Percentiles rank a stretch among this genome's conserved stretches.
These are phyloP conservation scores for Ophiostoma perfectum DNA, from an alignment of 2,329 filamentous ascomycete species.

Conservation along the genomic window DNA sequence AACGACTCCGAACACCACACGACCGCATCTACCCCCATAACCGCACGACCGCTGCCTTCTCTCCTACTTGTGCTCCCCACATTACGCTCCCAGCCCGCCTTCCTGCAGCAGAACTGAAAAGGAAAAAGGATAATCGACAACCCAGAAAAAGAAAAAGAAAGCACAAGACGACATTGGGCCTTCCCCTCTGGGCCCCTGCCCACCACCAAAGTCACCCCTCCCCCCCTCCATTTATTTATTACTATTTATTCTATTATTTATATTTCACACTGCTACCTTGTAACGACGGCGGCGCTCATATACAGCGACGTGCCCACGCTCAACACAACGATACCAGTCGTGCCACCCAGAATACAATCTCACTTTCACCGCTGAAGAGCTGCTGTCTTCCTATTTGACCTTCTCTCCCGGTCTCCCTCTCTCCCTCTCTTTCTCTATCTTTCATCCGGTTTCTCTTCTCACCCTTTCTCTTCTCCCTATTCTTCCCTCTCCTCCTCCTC, in stretches of 20 bases:
- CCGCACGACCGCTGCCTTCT: background rate
- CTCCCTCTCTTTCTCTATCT: background rate
- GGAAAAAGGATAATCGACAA: constrained; percentile 5
- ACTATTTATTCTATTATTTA: background rate
- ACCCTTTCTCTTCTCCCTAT: background rate
- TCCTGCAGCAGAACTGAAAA: constrained; percentile 7
- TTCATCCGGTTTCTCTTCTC: background rate
- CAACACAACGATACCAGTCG: constrained; percentile 7
- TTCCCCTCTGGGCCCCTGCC: constrained; percentile 9
- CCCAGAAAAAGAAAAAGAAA: background rate
- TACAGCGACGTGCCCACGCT: constrained; percentile 8
- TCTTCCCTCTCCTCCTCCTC: background rate
- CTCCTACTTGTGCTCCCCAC: background rate
- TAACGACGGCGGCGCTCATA: background rate
- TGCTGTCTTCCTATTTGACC: constrained; percentile 9
- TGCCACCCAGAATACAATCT: background rate
- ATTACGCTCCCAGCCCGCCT: constrained; percentile 7
- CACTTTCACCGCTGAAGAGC: constrained; percentile 13
- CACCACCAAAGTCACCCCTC: constrained; percentile 12
- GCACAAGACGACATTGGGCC: constrained; percentile 7
- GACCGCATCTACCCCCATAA: background rate
- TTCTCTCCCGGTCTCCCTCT: background rate
- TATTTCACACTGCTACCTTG: constrained; percentile 4
- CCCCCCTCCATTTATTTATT: constrained; percentile 2
- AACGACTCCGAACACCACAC: background rate